Evolutionary conservation across 345 rosid genomes (phyloP), one percentile per base, ranked within the genome.

Genomic region (Gossypium anomalum): DNA sequence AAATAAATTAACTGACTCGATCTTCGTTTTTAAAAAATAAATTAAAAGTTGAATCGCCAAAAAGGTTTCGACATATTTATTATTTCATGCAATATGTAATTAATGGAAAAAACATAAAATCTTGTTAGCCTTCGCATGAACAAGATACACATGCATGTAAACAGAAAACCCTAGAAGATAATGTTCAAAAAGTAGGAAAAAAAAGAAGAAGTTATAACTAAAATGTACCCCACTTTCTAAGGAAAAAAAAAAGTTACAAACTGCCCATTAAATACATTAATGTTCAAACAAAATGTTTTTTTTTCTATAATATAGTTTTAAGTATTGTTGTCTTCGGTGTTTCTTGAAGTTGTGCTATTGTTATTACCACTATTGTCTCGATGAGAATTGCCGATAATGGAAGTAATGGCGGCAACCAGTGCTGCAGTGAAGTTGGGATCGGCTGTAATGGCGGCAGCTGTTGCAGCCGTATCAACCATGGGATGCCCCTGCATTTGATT

Each of bases 391-490:
- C 83, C 78, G 3, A 85, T 82, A 29, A 87, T 79, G 43, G 88
- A 83, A 68, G 83, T 65, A 70, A 87, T 83, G 67, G 90, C 88
- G 2, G 88, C 87, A 3, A 82, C 85, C 1, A 87, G 81, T 1
- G 88, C 90, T 2, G 90, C 86, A 0, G 87, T 80, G 81, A 87
- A 87, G 80, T 80, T 83, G 0, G 90, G 90, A 76, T 85, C 88
- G 0, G 87, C 79, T 0, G 89, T 83, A 71, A 87, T 83, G 79
- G 85, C 88, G 75, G 85, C 88, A 2, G 90, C 85, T 0, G 82
- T 81, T 52, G 88, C 84, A 6, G 85, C 79, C 15, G 80, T 80
- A 38, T 52, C 71, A 3, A 73, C 45, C 61, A 70, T 17, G 3
- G 78, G 25, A 15, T 68, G 58, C 17, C 60, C 10, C 27, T 17